These are phyloP conservation scores for Cardamine chenopodiifolia DNA, from an alignment of 345 rosid species.

Conservation along the genomic window DNA sequence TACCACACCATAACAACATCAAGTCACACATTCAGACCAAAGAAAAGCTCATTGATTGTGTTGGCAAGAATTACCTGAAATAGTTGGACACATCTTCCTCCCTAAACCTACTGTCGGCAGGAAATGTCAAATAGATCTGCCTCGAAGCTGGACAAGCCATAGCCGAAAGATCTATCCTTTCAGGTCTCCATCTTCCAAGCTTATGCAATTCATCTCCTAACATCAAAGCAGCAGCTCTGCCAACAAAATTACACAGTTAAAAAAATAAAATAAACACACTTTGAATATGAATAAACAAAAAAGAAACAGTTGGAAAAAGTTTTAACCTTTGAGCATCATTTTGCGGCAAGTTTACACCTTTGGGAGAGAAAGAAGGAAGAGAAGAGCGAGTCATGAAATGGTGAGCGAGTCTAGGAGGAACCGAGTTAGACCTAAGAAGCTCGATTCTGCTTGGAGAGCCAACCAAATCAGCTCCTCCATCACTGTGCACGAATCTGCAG, in stretches of 20 bases:
- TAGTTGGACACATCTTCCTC: conserved; percentile 91
- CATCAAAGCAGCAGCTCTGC: conserved; percentile 69
- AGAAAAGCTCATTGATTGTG: conserved; percentile 15
- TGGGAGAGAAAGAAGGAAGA: conserved; percentile 75
- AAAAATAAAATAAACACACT: not conserved
- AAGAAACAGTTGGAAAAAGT: conserved; percentile 3
- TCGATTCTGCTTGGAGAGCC: conserved; percentile 84
- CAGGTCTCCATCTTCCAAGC: conserved; percentile 74
- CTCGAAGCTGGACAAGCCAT: conserved; percentile 85
- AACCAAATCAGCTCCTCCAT: conserved; percentile 48
- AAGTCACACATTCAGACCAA: conserved; percentile 22
- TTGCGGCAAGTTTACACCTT: conserved; percentile 61
- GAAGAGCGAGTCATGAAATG: conserved; percentile 59
- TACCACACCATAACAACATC: conserved; percentile 26
- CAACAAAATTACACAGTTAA: conserved; percentile 3
- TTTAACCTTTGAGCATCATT: conserved; percentile 67
- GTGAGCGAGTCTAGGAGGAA: conserved; percentile 64
- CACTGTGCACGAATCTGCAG: conserved; percentile 82
- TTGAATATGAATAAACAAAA: not conserved
- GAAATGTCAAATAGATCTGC: conserved; percentile 95
- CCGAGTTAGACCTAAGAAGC: conserved; percentile 82
- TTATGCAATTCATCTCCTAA: conserved; percentile 73
- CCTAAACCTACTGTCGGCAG: conserved; percentile 92
- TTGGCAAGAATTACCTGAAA: conserved; percentile 58
- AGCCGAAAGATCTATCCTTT: conserved; percentile 62